phyloP scores from a whole-genome alignment of 495 filamentous ascomycete genomes.

The Pyronema domesticum region DNA sequence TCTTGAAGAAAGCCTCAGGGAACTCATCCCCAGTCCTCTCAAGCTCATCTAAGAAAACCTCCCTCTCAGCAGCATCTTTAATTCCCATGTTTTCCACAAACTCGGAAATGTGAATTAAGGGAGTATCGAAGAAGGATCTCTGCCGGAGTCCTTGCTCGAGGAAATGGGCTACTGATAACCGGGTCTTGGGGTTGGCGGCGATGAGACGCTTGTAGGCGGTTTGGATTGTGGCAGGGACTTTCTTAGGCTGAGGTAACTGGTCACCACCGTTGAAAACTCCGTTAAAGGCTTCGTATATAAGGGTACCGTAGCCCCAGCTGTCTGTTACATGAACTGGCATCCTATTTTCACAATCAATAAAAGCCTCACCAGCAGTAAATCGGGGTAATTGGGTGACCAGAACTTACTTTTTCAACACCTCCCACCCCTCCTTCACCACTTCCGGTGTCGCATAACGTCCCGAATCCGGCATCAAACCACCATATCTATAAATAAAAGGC shows the following conservation, averaged over 20 bases:
- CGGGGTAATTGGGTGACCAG: too few relatives aligned
- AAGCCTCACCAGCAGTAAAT: not conserved
- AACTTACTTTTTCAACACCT: conserved; percentile 44
- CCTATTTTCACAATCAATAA: conserved; percentile 15
- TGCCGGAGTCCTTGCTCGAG: conserved; percentile 70
- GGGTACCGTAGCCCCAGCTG: conserved; percentile 65
- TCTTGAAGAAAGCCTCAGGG: conserved; percentile 91
- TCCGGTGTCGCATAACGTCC: conserved; percentile 72
- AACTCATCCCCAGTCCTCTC: conserved; percentile 81
- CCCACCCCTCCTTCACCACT: conserved; percentile 72
- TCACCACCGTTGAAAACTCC: conserved; percentile 46
- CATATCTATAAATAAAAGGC: conserved; percentile 76
- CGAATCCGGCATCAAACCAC: conserved; percentile 67
- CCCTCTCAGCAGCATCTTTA: conserved; percentile 65
- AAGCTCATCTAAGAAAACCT: conserved; percentile 71
- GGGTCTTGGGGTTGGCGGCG: conserved; percentile 71
- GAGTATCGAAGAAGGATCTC: conserved; percentile 80
- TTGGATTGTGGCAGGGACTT: conserved; percentile 72
- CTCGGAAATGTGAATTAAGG: conserved; percentile 76
- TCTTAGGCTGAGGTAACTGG: conserved; percentile 67
- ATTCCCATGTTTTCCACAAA: conserved; percentile 81
- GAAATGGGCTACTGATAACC: conserved; percentile 70
- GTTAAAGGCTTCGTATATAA: conserved; percentile 86
- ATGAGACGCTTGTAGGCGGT: conserved; percentile 73
- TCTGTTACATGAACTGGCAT: conserved; percentile 67